Evolutionary conservation across 1,139 yeast genomes (phyloP), one percentile per base, ranked within the genome.

Genomic region (Candida pseudoviswanathii): DNA sequence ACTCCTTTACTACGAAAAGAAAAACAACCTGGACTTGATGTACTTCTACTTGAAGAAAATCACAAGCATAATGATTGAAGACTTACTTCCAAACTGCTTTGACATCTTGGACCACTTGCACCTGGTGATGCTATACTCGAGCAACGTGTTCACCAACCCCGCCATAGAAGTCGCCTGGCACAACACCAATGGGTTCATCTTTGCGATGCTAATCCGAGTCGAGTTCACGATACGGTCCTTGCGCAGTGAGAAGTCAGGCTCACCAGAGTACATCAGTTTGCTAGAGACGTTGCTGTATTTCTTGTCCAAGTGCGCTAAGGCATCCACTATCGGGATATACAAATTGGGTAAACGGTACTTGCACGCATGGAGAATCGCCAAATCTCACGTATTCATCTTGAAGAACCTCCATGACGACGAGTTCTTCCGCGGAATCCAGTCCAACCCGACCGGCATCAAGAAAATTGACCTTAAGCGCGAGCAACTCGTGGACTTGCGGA

Each of bases 331-430:
- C 2, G 61, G 65, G 0, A 47, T 70, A 45, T 58, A 66, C 3
- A 59, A 60, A 36, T 58, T 66, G 36, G 69, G 73, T 42, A 64
- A 63, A 33, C 58, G 77, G 45, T 74, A 74, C 52, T 73, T 70
- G 52, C 70, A 68, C 55, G 76, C 79, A 0, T 73, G 79, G 79
- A 63, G 75, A 56, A 61, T 71, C 5, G 60, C 67, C 24, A 73
- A 70, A 50, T 67, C 71, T 1, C 71, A 71, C 41, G 59, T 59
- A 2, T 69, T 60, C 43, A 47, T 72, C n/a, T 48, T 70, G 16
- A 58, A 58, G n/a, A 53, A 61, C 5, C 53, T 66, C 7, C 54
- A 56, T 2, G 53, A 62, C 5, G 61, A 65, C 32, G 63, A 58
- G 0, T 58, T 66, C 24, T 71, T 64, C 37, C 34, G 25, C 3